These are phyloP conservation scores for Handroanthus guayacan DNA, from an alignment of 257 asterid genomes.

Conservation along the genomic window DNA sequence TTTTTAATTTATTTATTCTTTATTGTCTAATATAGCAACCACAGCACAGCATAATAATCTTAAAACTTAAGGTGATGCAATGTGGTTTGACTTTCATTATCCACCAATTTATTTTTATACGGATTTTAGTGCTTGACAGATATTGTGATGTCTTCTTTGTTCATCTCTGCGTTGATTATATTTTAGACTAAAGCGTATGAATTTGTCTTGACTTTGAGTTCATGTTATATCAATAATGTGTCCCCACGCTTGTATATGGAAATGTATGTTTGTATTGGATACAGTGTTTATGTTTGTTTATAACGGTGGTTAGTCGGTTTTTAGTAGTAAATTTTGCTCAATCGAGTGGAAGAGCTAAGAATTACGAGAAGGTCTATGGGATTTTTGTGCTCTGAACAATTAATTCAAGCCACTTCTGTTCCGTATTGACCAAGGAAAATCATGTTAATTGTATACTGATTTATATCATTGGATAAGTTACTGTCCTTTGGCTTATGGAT, in stretches of 20 bases:
- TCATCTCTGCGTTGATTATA: not conserved
- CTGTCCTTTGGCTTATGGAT: not conserved
- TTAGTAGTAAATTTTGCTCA: not conserved
- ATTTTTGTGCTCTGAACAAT: not conserved
- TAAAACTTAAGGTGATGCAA: not conserved
- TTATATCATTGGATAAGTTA: not conserved
- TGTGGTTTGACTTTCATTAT: not conserved
- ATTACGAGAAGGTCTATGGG: not conserved
- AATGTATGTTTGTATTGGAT: not conserved
- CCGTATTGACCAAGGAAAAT: not conserved
- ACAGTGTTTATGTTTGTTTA: not conserved
- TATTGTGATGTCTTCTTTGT: not conserved
- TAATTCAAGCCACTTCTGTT: no score
- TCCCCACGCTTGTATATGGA: not conserved
- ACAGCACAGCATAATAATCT: not conserved
- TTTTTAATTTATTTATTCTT: not conserved
- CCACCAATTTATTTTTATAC: not conserved
- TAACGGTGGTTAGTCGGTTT: not conserved
- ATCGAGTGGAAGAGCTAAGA: not conserved
- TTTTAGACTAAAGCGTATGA: no score
- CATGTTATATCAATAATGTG: slow-evolving; percentile 1
- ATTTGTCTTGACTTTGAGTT: not conserved
- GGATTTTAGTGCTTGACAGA: not conserved
- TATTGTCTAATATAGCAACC: not conserved
- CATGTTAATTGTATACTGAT: not conserved